phyloP scores from a whole-genome alignment of 805 yeast species.

The Candida ficus region DNA sequence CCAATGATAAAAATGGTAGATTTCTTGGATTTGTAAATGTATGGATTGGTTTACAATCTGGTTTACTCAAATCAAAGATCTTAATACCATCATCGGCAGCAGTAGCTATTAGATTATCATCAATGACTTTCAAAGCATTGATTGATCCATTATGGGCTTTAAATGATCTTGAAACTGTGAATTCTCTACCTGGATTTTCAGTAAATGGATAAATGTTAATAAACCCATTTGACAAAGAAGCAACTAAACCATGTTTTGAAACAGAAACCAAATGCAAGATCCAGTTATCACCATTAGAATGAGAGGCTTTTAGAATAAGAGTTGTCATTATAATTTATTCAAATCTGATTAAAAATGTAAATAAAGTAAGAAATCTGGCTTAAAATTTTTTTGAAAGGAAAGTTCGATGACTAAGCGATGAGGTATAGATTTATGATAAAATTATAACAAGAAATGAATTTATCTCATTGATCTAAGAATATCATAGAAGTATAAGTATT shows the following conservation, averaged over 20 bases:
- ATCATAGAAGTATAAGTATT: too few species aligned
- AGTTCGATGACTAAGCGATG: not conserved
- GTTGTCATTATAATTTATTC: conserved; percentile 14
- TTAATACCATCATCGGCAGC: conserved; percentile 43
- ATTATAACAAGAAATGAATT: too few species aligned
- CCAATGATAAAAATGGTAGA: conserved; percentile 35
- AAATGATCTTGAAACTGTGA: conserved; percentile 21
- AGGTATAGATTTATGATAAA: too few species aligned
- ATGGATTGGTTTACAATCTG: conserved; percentile 25
- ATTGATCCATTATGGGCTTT: conserved; percentile 35
- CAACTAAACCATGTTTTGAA: conserved; percentile 32
- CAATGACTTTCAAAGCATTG: conserved; percentile 23
- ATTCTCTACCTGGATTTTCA: conserved; percentile 16
- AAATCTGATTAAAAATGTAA: too few species aligned
- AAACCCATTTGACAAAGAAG: conserved; percentile 45
- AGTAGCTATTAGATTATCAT: conserved; percentile 29
- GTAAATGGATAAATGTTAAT: conserved; percentile 35
- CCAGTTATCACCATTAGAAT: conserved; percentile 43
- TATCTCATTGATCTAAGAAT: too few species aligned
- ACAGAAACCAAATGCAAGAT: conserved; percentile 36
- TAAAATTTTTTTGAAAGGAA: too few species aligned
- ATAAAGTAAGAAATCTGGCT: too few species aligned
- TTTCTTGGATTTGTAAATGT: conserved; percentile 32
- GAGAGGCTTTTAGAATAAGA: conserved; percentile 19
- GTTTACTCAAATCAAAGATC: conserved; percentile 45